phyloP scores from a whole-genome alignment of 2,329 filamentous ascomycete genomes.

The Dactylellina parvicollis region DNA sequence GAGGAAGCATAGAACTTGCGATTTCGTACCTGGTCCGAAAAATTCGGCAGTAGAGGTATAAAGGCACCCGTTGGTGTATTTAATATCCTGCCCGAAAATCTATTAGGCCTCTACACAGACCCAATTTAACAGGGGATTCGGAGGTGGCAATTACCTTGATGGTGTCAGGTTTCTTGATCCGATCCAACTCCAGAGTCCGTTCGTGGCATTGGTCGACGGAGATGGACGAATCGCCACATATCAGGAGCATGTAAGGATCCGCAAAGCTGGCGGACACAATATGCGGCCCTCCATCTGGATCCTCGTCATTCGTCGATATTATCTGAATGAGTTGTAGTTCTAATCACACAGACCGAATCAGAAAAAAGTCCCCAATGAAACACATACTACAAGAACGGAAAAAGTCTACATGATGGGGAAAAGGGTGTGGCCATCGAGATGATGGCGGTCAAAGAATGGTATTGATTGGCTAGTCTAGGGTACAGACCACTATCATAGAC shows the following conservation, averaged over 20 bases:
- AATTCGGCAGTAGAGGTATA: constrained; percentile 74
- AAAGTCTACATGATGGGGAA: constrained; percentile 34
- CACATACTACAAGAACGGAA: constrained; percentile 56
- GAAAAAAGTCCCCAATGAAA: constrained; percentile 58
- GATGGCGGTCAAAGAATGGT: constrained; percentile 36
- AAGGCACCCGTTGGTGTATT: constrained; percentile 84
- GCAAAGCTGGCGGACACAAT: constrained; percentile 83
- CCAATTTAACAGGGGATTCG: not conserved
- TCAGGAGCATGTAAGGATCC: constrained; percentile 84
- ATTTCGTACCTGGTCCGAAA: constrained; percentile 63
- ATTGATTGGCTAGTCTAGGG: constrained; percentile 54
- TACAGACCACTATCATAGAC: constrained; percentile 86
- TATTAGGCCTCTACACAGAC: not conserved
- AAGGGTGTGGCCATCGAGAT: constrained; percentile 25
- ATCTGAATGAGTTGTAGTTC: constrained; percentile 91
- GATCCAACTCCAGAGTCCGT: constrained; percentile 80
- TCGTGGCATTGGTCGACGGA: constrained; percentile 81
- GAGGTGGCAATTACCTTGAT: constrained; percentile 36
- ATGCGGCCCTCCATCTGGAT: constrained; percentile 80
- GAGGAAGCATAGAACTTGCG: constrained; percentile 71
- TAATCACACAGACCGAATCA: constrained; percentile 60
- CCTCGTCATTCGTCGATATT: constrained; percentile 89
- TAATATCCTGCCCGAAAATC: constrained; percentile 65
- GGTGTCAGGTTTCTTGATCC: constrained; percentile 65
- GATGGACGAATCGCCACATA: constrained; percentile 83